These are phyloP conservation scores for Excoecaria agallocha DNA, from an alignment of 345 rosid genomes.

Conservation along the genomic window DNA sequence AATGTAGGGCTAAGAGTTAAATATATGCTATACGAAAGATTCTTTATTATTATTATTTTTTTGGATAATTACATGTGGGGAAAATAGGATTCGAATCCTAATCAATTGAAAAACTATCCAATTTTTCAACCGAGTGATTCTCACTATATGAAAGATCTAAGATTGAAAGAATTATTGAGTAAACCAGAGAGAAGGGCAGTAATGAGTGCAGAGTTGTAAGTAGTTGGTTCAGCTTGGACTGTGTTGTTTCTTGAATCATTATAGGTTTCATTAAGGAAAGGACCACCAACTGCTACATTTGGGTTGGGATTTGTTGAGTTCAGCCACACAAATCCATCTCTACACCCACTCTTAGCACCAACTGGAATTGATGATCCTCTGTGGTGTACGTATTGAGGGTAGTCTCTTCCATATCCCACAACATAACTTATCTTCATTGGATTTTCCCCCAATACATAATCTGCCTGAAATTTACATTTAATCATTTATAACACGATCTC, in stretches of 20 bases:
- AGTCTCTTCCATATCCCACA: slow-evolving; percentile 17
- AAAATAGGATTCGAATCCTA: too few relatives aligned
- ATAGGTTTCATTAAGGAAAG: slow-evolving; percentile 20
- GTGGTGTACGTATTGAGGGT: slow-evolving; percentile 23
- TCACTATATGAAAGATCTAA: slow-evolving; percentile 1
- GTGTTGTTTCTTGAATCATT: slow-evolving; percentile 14
- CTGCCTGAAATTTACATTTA: slow-evolving; percentile 12
- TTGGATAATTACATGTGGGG: too few relatives aligned
- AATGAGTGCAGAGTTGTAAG: slow-evolving; percentile 22
- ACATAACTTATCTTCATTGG: slow-evolving; percentile 26
- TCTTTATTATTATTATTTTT: too few relatives aligned
- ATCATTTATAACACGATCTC: too few relatives aligned
- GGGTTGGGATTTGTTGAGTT: slow-evolving; percentile 19
- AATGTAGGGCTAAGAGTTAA: too few relatives aligned
- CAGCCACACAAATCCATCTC: slow-evolving; percentile 22
- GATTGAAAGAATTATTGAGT: background rate
- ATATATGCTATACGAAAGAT: too few relatives aligned
- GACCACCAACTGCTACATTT: slow-evolving; percentile 27
- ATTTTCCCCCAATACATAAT: slow-evolving; percentile 26
- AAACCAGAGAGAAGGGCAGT: slow-evolving; percentile 26
- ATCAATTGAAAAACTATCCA: too few relatives aligned
- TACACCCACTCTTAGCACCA: slow-evolving; percentile 13
- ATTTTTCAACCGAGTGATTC: too few relatives aligned
- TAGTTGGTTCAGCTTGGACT: slow-evolving; percentile 23
- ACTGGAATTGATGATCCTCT: slow-evolving; percentile 28